Conservation (phyloP, 331 rosid genomes). For the Malus hybrid region DNA sequence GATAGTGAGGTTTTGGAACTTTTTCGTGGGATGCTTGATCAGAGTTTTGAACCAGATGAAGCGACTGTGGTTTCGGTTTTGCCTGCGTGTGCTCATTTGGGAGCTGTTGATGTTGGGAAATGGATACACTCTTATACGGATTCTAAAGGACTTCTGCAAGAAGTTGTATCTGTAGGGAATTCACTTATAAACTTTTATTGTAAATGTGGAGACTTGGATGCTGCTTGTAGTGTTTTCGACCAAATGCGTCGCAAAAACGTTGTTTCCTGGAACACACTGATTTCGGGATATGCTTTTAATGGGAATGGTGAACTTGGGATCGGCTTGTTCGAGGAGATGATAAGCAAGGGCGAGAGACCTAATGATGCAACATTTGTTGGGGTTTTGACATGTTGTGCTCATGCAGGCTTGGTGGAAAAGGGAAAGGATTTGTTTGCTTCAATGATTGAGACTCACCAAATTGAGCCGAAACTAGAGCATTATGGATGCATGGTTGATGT, state of each 20-base stretch:
- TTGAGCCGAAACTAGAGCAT: slow-evolving; percentile 34
- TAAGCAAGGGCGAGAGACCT: slow-evolving; percentile 5
- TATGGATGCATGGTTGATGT: slow-evolving; percentile 38
- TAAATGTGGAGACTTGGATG: slow-evolving; percentile 21
- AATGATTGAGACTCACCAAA: slow-evolving; percentile 7
- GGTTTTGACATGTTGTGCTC: slow-evolving; percentile 26
- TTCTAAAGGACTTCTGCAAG: neutral
- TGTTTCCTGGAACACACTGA: slow-evolving; percentile 18
- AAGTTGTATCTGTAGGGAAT: slow-evolving; percentile 16
- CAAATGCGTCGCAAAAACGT: slow-evolving; percentile 9
- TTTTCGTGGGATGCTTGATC: slow-evolving; percentile 16
- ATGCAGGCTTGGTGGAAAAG: slow-evolving; percentile 26
- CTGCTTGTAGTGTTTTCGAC: slow-evolving; percentile 5
- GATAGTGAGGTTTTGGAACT: slow-evolving; percentile 13
- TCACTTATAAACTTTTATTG: slow-evolving; percentile 15
- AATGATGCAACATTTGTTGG: slow-evolving; percentile 18
- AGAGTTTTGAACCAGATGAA: slow-evolving; percentile 19
- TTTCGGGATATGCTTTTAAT: slow-evolving; percentile 25
- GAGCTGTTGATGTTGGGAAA: slow-evolving; percentile 16
- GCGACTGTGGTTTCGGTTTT: slow-evolving; percentile 21
- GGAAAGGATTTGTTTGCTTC: slow-evolving; percentile 20
- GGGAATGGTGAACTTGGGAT: slow-evolving; percentile 23
- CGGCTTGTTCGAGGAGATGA: slow-evolving; percentile 22
- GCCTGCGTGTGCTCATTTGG: slow-evolving; percentile 29
- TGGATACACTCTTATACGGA: slow-evolving; percentile 21